These are phyloP conservation scores for Rhodotorula kratochvilovae DNA, from an alignment of 768 basidiomycete species.

Conservation along the genomic window DNA sequence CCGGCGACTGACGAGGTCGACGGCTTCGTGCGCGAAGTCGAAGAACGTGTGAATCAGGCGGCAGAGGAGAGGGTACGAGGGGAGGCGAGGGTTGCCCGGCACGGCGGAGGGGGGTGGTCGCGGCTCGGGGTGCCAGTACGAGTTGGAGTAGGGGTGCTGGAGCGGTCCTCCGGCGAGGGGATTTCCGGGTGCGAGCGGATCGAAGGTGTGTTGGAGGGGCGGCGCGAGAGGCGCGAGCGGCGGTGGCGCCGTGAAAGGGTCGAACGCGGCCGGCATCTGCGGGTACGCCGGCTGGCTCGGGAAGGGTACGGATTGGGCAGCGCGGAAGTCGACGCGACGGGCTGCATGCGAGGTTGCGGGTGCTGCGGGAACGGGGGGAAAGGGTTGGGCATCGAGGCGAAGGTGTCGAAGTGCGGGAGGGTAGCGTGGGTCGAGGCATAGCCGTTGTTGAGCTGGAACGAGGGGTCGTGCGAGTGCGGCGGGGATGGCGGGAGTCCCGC, in stretches of 20 bases:
- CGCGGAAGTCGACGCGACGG: background rate
- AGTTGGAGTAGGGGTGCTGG: background rate
- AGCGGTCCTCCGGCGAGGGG: too few species aligned
- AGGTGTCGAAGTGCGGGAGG: background rate
- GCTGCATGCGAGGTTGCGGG: background rate
- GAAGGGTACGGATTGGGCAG: background rate
- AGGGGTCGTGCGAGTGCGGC: background rate
- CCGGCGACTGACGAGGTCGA: conserved; percentile 3
- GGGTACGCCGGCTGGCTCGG: background rate
- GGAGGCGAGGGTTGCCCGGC: background rate
- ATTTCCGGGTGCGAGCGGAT: too few species aligned
- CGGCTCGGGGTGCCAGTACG: background rate
- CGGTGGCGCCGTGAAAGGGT: background rate
- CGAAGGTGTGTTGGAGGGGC: too few species aligned
- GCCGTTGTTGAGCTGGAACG: background rate
- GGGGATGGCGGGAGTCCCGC: background rate
- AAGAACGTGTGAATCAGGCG: conserved; percentile 12
- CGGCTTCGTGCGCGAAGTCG: conserved; percentile 9
- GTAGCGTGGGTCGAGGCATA: background rate
- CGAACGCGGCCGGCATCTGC: background rate
- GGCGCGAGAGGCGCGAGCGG: too few species aligned
- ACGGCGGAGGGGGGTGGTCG: background rate
- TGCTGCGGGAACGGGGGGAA: background rate
- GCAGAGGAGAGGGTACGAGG: background rate
- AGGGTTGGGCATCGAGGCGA: background rate